Percentiles rank a stretch among this genome's conserved stretches.
phyloP scores from a whole-genome alignment of 148 eudicot species.

The Chenopodium album region DNA sequence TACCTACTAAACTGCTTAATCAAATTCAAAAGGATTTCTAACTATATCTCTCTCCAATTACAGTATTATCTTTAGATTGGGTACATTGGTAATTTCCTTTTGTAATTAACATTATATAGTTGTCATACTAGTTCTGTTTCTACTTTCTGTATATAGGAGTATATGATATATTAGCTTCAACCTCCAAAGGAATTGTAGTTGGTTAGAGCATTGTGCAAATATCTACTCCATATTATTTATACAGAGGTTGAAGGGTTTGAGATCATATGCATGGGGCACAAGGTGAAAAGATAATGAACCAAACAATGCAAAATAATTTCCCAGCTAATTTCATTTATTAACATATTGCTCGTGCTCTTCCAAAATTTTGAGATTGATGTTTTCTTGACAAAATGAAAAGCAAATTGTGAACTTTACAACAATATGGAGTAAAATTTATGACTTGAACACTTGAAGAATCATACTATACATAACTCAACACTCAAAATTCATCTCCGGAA shows the following conservation, averaged over 20 bases:
- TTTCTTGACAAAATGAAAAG: background rate
- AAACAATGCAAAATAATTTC: background rate
- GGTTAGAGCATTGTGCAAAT: constrained; percentile 77
- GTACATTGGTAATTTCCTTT: background rate
- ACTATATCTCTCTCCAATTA: too few relatives aligned
- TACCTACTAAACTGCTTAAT: too few relatives aligned
- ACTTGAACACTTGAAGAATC: constrained; percentile 6
- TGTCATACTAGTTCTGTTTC: too few relatives aligned
- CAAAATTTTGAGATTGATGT: background rate
- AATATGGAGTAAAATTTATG: constrained; percentile 14
- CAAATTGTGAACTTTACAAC: constrained; percentile 3
- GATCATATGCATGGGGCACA: too few relatives aligned
- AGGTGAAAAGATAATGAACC: too few relatives aligned
- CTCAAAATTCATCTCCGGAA: background rate
- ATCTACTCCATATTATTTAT: background rate
- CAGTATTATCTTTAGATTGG: background rate
- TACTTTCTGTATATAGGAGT: too few relatives aligned
- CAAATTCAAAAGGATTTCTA: too few relatives aligned
- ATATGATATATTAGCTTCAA: background rate
- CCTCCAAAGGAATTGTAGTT: constrained; percentile 30
- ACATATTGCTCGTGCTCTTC: background rate
- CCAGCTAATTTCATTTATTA: too few relatives aligned
- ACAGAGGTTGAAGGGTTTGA: too few relatives aligned
- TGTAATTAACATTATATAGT: background rate
- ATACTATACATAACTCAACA: constrained; percentile 4